Base-by-base conservation (phyloP, 108 stramenopile genomes). In the Aurantiochytrium sp. region DNA sequence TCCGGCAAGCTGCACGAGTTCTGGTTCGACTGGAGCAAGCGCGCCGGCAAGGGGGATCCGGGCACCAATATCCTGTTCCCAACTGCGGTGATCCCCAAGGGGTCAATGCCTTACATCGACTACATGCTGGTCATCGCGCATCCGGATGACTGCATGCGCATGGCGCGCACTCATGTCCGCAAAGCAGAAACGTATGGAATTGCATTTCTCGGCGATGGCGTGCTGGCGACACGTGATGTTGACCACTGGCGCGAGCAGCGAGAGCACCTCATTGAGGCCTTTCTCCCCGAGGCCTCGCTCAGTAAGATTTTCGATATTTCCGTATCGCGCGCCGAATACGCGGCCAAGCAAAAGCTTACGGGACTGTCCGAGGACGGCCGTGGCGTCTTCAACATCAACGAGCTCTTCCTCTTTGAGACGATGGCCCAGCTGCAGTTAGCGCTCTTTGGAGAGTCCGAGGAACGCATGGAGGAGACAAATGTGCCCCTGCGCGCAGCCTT, bases 261-360 rank as follows among this genome's bases (percentile, higher is more conserved):
- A 6, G 76, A 83, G 51, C 76, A 83, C 28, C 76, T 83, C 49
- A 83, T 53, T 18, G 76, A 83, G 76, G 76, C 76, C n/a, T 83
- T 83, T 23, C 28, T 83, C 23, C 76, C 76, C 12, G 76, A 53
- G 25, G 76, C 76, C 6, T 53, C 49, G 19, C 76, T 83, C 8
- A 25, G 49, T 18, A 83, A 83, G 51, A 83, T 83, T 25, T 83
- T 83, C 23, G 49, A 47, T 23, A 23, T 83, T 53, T 83, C 76
- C 49, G n/a, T 53, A 23, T 35, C 6, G 45, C 45, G 76, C 45
- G 76, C 76, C 45, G 76, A 83, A 35, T 83, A 53, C 49, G 76
- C 76, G 28, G 76, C 76, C 0, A 6, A 83, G 45, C 8, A 69
- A 8, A 83, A 83, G 4, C 76, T 83, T 2, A 8, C 12, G 76